Evolutionary conservation across 2,329 filamentous ascomycete species (phyloP), one percentile per base, ranked within the genome.

Genomic region (Cytospora piceae): DNA sequence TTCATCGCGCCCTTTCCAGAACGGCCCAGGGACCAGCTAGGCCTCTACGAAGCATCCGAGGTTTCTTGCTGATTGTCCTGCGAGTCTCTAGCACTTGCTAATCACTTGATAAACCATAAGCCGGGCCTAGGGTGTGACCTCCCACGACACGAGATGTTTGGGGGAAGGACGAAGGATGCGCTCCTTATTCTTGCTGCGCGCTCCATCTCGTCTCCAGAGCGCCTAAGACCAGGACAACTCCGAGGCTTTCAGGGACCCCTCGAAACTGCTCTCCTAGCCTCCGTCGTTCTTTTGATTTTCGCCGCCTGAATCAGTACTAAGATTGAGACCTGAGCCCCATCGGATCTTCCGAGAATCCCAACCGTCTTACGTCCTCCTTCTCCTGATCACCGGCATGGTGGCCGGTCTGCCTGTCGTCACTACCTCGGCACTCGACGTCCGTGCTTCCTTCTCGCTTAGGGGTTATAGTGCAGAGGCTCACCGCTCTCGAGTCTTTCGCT

Each of bases 221-320:
- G 90, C 90, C 70, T 83, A 91, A 79, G 90, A 92, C 77, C 85
- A 88, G 74, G 90, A 90, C 80, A 89, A 91, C 79, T 71, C 91
- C 86, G 92, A 93, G 82, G 89, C 89, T 70, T 90, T 92, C 82
- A 92, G 92, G 90, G 89, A 92, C 85, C 89, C 86, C 75, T 93
- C 74, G 90, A 90, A 79, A 91, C 89, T 61, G 81, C 87, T 67
- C 83, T 93, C 64, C 83, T 93, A 72, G 89, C 92, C 72, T 82
- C 92, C 69, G 90, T 92, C 80, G 88, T 92, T 79, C 89, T 90
- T 80, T 92, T 85, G 83, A 91, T 92, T 77, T 82, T 93, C 73
- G 80, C 85, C 64, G 84, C 88, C 72, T 92, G 90, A 90, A 90
- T 92, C 71, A 90, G 90, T 78, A 90, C 88, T 4, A 2, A 85